A percentile compares a stretch with the other conserved stretches of the same genome.
Evolutionary conservation across 257 asterid species (phyloP).

Genomic region (Avicennia marina): DNA sequence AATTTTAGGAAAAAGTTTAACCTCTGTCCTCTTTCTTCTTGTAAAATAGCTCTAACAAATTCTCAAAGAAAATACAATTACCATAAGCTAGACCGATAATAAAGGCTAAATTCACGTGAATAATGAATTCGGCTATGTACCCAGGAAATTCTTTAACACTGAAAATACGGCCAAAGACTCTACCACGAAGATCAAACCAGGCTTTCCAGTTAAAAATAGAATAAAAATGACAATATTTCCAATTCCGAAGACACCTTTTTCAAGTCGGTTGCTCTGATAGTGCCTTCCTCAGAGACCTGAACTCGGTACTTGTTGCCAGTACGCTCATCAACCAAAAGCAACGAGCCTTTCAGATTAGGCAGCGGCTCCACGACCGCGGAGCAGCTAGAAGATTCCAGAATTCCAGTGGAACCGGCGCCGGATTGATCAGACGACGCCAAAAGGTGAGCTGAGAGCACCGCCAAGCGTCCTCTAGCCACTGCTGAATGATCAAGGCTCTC

Average conservation of each 20-base stretch:
- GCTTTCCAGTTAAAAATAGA: not conserved
- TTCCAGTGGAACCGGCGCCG: constrained; percentile 21
- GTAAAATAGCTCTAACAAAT: not conserved
- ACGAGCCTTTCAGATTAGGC: constrained; percentile 53
- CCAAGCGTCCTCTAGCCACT: constrained; percentile 78
- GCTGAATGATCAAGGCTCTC: constrained; percentile 43
- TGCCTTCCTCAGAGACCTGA: constrained; percentile 87
- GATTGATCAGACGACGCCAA: constrained; percentile 37
- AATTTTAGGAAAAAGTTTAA: not conserved
- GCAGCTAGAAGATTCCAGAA: constrained; percentile 43
- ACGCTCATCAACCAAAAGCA: constrained; percentile 74
- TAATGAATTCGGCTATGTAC: not conserved
- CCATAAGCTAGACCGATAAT: not conserved
- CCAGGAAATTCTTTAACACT: not conserved
- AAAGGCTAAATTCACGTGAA: not conserved
- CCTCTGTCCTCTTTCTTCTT: not conserved
- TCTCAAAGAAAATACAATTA: not conserved
- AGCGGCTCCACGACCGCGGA: constrained; percentile 63
- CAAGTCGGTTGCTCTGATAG: constrained; percentile 81
- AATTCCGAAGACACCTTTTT: constrained; percentile 49
- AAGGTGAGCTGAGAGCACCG: constrained; percentile 87
- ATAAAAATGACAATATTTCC: not conserved
- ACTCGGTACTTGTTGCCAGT: constrained; percentile 70
- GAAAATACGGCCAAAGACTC: not conserved
- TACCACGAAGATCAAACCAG: not conserved